Percentiles rank a stretch among this genome's conserved stretches.
phyloP scores from a whole-genome alignment of 768 basidiomycete species.

The Boletus tylopilopsis region DNA sequence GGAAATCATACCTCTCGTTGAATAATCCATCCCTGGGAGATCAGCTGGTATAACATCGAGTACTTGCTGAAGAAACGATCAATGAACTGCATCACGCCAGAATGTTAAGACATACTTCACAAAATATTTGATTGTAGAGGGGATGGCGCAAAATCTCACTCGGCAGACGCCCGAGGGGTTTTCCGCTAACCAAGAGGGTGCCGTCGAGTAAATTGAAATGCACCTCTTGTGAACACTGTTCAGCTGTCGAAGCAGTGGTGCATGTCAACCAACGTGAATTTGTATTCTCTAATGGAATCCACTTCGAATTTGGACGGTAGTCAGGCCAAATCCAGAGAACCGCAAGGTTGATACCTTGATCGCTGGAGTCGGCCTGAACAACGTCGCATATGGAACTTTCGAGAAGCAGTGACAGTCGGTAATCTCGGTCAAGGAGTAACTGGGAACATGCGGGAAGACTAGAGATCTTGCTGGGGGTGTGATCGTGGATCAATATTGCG shows the following conservation, averaged over 20 bases:
- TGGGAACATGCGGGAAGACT: slow-evolving; percentile 4
- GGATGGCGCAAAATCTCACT: slow-evolving; percentile 14
- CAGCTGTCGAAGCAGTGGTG: slow-evolving; percentile 5
- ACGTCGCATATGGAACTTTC: slow-evolving; percentile 7
- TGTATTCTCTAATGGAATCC: slow-evolving; percentile 10
- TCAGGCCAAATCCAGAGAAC: slow-evolving; percentile 20
- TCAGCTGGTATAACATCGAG: slow-evolving; percentile 24
- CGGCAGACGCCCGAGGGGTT: slow-evolving; percentile 24
- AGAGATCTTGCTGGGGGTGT: slow-evolving; percentile 16
- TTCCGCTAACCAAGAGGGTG: slow-evolving; percentile 26
- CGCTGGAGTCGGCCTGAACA: neutral
- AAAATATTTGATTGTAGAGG: slow-evolving; percentile 20
- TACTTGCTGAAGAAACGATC: slow-evolving; percentile 15
- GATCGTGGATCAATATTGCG: slow-evolving; percentile 24
- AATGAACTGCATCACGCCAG: neutral
- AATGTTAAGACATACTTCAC: slow-evolving; percentile 12
- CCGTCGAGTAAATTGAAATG: slow-evolving; percentile 25
- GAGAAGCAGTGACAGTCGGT: slow-evolving; percentile 26
- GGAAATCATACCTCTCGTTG: slow-evolving; percentile 14
- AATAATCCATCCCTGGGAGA: slow-evolving; percentile 24
- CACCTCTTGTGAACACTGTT: slow-evolving; percentile 19
- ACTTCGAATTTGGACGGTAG: slow-evolving; percentile 24
- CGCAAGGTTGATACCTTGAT: slow-evolving; percentile 19
- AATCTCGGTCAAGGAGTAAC: slow-evolving; percentile 29
- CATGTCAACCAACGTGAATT: slow-evolving; percentile 24